Percentiles rank a stretch among this genome's conserved stretches.
Evolutionary conservation across 176 grass and related monocot species (phyloP).

Genomic region (Echinochloa phyllopogon): DNA sequence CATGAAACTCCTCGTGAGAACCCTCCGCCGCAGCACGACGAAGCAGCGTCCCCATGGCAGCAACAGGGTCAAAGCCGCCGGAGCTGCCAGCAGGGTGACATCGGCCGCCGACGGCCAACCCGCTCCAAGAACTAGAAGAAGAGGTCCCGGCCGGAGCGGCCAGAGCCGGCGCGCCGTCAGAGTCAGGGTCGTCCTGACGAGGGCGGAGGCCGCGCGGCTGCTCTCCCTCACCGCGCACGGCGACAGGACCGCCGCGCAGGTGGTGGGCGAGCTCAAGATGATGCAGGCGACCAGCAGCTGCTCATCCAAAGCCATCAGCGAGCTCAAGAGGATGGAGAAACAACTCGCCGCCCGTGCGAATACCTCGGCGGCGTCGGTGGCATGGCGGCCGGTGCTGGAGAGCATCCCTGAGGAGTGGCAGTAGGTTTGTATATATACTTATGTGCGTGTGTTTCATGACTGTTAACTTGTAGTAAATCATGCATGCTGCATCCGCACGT

Average conservation of each 20-base stretch:
- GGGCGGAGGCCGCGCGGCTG: conserved; percentile 50
- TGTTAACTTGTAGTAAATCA: not conserved
- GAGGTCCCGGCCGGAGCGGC: conserved; percentile 4
- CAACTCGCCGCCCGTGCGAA: conserved; percentile 3
- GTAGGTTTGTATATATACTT: not conserved
- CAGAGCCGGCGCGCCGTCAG: conserved; percentile 32
- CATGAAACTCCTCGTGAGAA: conserved; percentile 36
- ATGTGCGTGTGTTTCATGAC: not conserved
- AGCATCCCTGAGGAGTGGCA: conserved; percentile 60
- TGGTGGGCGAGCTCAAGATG: conserved; percentile 49
- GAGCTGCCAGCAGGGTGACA: not conserved
- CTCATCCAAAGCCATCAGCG: conserved; percentile 14
- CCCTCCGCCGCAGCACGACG: conserved; percentile 19
- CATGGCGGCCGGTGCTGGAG: conserved; percentile 58
- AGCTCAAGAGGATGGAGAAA: conserved; percentile 47
- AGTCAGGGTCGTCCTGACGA: conserved; percentile 60
- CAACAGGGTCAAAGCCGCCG: not conserved
- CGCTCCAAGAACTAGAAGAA: not conserved
- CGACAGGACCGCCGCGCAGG: conserved; percentile 41
- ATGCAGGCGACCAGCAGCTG: not conserved
- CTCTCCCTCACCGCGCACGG: conserved; percentile 42
- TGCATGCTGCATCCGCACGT: not conserved
- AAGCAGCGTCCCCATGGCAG: not conserved
- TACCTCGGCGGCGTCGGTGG: not conserved
- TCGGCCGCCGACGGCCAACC: not conserved